Evolutionary conservation across 768 basidiomycete genomes (phyloP).

Genomic region (Pisolithus sp.): DNA sequence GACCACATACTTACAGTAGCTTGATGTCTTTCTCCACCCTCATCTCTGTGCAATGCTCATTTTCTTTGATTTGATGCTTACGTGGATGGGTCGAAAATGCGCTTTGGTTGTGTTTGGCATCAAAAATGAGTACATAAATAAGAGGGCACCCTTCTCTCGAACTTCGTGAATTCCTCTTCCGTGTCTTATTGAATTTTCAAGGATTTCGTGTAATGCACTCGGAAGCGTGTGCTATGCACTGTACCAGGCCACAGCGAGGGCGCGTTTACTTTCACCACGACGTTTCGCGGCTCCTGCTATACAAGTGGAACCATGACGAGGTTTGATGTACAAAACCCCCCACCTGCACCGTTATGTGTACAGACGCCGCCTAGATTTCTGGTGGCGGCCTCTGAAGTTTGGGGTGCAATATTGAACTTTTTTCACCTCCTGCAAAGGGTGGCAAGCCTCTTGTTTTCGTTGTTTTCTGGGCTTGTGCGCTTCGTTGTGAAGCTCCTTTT

Average conservation of each 20-base stretch:
- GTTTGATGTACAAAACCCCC: background rate
- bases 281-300: background rate
- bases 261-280: background rate
- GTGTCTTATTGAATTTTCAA: background rate
- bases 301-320: background rate
- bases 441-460: background rate
- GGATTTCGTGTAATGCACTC: background rate
- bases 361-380: background rate
- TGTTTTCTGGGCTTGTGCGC: background rate
- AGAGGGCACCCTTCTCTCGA: too few relatives aligned
- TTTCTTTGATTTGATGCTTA: background rate
- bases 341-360: background rate
- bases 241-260: too few relatives aligned
- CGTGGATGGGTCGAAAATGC: too few relatives aligned
- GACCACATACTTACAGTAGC: background rate
- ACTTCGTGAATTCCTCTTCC: too few relatives aligned
- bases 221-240: too few relatives aligned
- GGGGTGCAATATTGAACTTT: conserved; percentile 1
- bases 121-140: too few relatives aligned
- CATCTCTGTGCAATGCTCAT: background rate
- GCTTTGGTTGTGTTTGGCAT: background rate
- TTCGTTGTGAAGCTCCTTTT: background rate
- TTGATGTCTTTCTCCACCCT: background rate
- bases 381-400: conserved; percentile 2
- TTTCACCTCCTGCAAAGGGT: background rate